These are phyloP conservation scores for Eutrema yunnanense DNA, from an alignment of 345 rosid species.

Conservation along the genomic window DNA sequence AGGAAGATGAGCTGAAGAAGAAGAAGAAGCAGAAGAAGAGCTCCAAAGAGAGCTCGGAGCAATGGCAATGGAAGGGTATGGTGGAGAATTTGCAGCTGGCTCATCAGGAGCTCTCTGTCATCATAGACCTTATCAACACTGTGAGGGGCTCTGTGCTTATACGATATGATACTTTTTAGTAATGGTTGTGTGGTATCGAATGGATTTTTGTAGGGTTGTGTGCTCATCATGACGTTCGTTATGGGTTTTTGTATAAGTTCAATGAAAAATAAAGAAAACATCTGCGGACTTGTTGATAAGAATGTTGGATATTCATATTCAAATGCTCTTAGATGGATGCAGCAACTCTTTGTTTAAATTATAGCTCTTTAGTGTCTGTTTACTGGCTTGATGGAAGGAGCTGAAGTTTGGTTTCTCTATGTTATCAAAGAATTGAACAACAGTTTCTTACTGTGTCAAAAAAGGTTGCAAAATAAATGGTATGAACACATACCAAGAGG, in stretches of 20 bases:
- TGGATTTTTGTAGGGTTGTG: not conserved
- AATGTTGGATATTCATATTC: not conserved
- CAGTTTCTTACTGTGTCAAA: not conserved
- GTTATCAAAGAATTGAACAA: not conserved
- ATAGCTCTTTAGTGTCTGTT: not conserved
- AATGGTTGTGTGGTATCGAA: not conserved
- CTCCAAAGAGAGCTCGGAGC: conserved; percentile 49
- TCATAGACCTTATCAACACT: conserved; percentile 83
- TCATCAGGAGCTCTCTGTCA: conserved; percentile 86
- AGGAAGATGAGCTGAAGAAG: conserved; percentile 51
- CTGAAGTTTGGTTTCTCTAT: not conserved
- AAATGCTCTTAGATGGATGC: not conserved
- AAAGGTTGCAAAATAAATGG: not conserved
- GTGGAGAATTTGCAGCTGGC: conserved; percentile 86
- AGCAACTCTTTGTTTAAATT: not conserved
- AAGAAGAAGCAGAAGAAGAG: conserved; percentile 59
- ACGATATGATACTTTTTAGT: not conserved
- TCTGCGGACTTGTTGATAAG: not conserved
- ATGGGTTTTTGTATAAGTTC: not conserved
- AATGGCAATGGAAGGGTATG: conserved; percentile 85
- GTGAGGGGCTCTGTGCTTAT: conserved; percentile 40
- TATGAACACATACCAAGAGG: not conserved
- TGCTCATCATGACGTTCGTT: not conserved
- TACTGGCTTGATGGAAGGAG: not conserved
- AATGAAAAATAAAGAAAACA: no score